Evolutionary conservation across 768 basidiomycete genomes (phyloP), one percentile per base, ranked within the genome.

Genomic region (Rhizopogon vulgaris): DNA sequence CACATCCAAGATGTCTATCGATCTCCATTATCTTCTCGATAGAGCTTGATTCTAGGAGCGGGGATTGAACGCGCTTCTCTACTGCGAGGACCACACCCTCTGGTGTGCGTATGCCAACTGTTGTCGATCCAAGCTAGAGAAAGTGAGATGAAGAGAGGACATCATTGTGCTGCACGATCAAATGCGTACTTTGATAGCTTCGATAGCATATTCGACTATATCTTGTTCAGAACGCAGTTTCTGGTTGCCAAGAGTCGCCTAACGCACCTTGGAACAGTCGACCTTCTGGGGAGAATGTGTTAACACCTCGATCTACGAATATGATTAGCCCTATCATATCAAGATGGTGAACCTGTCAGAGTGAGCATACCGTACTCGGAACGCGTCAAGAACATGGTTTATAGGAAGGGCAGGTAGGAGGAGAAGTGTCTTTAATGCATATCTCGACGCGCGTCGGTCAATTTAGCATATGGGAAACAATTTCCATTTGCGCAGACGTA

Each of bases 1-100:
- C 96, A 60, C 94, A 97, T 9, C 94, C 96, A 54, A 99, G 83
- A 73, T 99, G 96, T 11, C 70, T 58, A 73, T 98, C 96, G 63
- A 99, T 98, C 75, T 99, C 96, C 95, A 99, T 97, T 67, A 98
- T 98, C 78, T 98, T 98, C 70, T 99, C 95, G 64, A 99, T 94
- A 51, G 94, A 94, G 56, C 82, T 87, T 38, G 93, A 84, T 73
- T 97, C 96, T 62, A 98, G 83, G 43, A 99, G 80, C 9, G 94
- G 90, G 0, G 94, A 97, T 70, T 96, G 94, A 48, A 96, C 92
- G 69, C 96, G 94, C 74, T 99, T 98, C 77, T 99, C 96, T 58
- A 98, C 93, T 50, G 83, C 96, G 53, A 99, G 86, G 58, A 98
- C 78, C 59, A 94, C 88, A 54, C 96, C 96, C 60, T 90, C 78